Evolutionary conservation across 805 yeast species (phyloP).

Genomic region (Tanozyma kutaoensis): DNA sequence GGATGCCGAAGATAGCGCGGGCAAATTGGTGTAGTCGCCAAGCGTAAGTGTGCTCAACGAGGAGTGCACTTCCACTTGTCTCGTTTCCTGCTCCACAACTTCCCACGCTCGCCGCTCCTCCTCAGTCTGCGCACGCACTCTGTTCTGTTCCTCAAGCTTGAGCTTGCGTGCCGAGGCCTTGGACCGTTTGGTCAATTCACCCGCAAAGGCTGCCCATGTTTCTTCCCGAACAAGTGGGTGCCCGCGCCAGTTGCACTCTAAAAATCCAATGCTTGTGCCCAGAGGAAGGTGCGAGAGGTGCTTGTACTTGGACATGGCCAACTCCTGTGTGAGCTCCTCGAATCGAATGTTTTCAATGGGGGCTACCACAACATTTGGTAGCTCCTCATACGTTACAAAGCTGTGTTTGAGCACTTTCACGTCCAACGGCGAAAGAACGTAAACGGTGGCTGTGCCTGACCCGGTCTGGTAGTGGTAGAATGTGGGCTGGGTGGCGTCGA

Average conservation of each 20-base stretch:
- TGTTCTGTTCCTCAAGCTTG: constrained; percentile 48
- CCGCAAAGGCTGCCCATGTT: constrained; percentile 32
- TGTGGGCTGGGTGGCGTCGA: no score
- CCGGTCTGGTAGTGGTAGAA: constrained; percentile 72
- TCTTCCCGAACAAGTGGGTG: constrained; percentile 18
- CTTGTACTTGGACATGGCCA: constrained; percentile 47
- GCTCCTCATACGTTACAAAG: constrained; percentile 43
- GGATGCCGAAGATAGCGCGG: constrained; percentile 11
- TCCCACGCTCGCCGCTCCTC: constrained; percentile 45
- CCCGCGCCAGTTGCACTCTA: constrained; percentile 73
- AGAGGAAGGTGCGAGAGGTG: constrained; percentile 71
- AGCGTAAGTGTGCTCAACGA: constrained; percentile 21
- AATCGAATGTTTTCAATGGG: constrained; percentile 58
- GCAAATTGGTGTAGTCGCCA: constrained; percentile 23
- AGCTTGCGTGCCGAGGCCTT: constrained; percentile 34
- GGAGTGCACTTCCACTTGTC: constrained; percentile 6
- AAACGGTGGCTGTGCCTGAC: constrained; percentile 48
- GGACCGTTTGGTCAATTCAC: constrained; percentile 46
- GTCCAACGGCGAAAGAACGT: constrained; percentile 68
- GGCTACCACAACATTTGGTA: constrained; percentile 55
- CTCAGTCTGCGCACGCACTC: constrained; percentile 39
- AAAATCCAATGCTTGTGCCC: constrained; percentile 72
- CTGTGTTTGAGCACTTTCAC: constrained; percentile 53
- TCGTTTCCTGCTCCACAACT: constrained; percentile 49
- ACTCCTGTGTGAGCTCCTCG: constrained; percentile 51